phyloP scores from a whole-genome alignment of 1,284 basidiomycete species.

The Fomes fomentarius region DNA sequence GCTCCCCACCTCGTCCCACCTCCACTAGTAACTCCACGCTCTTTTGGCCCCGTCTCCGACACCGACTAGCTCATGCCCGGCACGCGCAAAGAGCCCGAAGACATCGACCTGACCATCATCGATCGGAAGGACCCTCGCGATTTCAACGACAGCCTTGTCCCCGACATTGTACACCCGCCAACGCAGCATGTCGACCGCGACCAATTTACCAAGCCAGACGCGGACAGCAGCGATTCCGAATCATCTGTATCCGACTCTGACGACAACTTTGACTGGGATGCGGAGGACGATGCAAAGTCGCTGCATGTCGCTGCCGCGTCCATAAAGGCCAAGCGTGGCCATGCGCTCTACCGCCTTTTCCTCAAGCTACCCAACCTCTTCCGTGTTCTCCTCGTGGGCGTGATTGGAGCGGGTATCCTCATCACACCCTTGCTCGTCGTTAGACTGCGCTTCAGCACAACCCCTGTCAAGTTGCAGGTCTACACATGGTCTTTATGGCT shows the following conservation, averaged over 20 bases:
- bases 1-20: not conserved
- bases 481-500: conserved; percentile 77
- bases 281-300: conserved; percentile 46
- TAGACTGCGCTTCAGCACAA: conserved; percentile 58
- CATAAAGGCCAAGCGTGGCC: conserved; percentile 52
- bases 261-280: conserved; percentile 79
- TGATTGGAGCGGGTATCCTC: conserved; percentile 63
- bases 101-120: conserved; percentile 31
- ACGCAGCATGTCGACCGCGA: conserved; percentile 25
- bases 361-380: conserved; percentile 67
- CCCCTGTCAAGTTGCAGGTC: conserved; percentile 54
- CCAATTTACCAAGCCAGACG: conserved; percentile 22
- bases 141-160: conserved; percentile 18
- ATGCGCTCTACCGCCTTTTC: conserved; percentile 64
- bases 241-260: conserved; percentile 62
- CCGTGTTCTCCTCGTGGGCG: conserved; percentile 56
- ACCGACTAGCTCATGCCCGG: conserved; percentile 10
- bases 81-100: conserved; percentile 12
- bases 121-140: conserved; percentile 18
- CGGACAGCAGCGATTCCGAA: conserved; percentile 45
- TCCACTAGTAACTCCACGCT: conserved; percentile 4
- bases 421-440: conserved; percentile 73
- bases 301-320: conserved; percentile 22
- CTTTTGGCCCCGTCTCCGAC: conserved; percentile 1
- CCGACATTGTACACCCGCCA: conserved; percentile 20